A percentile compares a stretch with the other conserved stretches of the same genome.
phyloP scores from a whole-genome alignment of 805 yeast species.

The Wickerhamomyces queroliae region DNA sequence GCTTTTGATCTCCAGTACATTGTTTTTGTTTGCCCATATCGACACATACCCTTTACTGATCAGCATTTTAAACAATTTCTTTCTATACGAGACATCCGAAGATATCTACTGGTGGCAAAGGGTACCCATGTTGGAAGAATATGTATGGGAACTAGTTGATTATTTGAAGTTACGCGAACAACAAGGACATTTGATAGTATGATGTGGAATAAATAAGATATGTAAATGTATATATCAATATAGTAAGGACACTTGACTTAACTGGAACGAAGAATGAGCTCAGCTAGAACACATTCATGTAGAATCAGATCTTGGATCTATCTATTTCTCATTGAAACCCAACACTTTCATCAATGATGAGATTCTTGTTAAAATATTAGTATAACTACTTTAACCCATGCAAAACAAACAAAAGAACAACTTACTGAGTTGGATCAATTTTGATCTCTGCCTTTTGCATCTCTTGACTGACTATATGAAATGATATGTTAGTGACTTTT shows the following conservation, averaged over 20 bases:
- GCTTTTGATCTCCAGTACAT: not conserved
- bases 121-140: not conserved
- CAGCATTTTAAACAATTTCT: not conserved
- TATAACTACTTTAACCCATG: not conserved
- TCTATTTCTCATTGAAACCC: not conserved
- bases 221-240: not conserved
- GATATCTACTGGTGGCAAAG: slow-evolving; percentile 9
- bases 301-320: not conserved
- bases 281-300: not conserved
- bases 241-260: not conserved
- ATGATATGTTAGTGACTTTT: slow-evolving; percentile 7
- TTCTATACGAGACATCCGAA: not conserved
- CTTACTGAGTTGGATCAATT: slow-evolving; percentile 8
- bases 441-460: slow-evolving; percentile 13
- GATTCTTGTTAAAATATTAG: not conserved
- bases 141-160: slow-evolving; percentile 3
- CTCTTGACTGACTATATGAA: slow-evolving; percentile 10
- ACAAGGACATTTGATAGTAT: not conserved
- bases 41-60: not conserved
- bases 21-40: not conserved
- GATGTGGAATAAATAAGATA: not conserved
- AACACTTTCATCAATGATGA: not conserved
- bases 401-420: slow-evolving; percentile 4
- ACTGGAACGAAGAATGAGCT: not conserved
- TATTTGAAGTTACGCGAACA: not conserved